These are phyloP conservation scores for Aspergillus sp. DNA, from an alignment of 2,329 filamentous ascomycete genomes.

Conservation along the genomic window DNA sequence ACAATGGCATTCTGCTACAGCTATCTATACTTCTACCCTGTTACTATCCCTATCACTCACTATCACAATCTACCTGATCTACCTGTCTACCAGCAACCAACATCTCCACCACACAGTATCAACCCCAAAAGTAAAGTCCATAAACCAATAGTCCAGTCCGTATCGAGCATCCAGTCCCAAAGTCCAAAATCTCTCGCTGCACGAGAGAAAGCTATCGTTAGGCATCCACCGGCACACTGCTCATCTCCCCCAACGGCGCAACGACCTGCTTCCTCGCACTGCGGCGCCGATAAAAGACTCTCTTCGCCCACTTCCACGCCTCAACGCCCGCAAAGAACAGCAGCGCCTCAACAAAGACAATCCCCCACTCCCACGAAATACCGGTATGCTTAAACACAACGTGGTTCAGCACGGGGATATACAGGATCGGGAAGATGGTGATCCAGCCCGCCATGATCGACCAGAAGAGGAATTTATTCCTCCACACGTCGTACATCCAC, in stretches of 20 bases:
- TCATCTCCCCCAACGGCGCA: not conserved
- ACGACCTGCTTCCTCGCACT: not conserved
- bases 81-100: no score
- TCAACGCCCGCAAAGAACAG: constrained; percentile 67
- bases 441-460: constrained; percentile 59
- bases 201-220: constrained; percentile 4
- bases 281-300: constrained; percentile 50
- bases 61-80: no score
- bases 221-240: not conserved
- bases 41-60: no score
- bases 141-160: no score
- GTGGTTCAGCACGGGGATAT: constrained; percentile 67
- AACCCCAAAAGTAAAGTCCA: no score
- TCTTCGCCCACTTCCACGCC: constrained; percentile 66
- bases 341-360: constrained; percentile 61
- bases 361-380: constrained; percentile 69
- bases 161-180: not conserved
- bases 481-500: constrained; percentile 68
- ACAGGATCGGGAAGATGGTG: constrained; percentile 60
- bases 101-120: no score
- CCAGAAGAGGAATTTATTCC: constrained; percentile 71
- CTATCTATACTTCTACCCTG: no score
- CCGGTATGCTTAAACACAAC: constrained; percentile 65
- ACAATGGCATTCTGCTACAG: no score
- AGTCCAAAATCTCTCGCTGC: not conserved